Conservation (phyloP, 2,329 filamentous ascomycete genomes). For the Trichoderma polysporum region DNA sequence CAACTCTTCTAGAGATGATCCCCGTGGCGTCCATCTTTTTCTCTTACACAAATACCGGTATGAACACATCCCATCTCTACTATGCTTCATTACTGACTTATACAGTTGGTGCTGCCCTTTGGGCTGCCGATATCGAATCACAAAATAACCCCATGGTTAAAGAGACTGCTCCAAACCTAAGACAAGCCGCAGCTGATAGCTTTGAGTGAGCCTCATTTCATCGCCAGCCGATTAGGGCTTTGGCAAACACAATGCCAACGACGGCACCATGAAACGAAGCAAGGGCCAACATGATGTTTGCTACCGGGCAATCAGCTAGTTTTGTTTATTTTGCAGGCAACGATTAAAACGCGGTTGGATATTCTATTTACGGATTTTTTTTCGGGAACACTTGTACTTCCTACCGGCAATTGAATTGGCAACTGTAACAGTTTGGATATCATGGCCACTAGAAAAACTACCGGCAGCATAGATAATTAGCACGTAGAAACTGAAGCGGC, state of each 20-base stretch:
- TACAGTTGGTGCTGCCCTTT: slow-evolving; percentile 83
- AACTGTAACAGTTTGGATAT: not conserved
- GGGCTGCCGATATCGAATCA: slow-evolving; percentile 81
- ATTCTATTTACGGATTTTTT: slow-evolving; percentile 9
- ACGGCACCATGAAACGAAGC: not conserved
- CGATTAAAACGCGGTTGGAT: not conserved
- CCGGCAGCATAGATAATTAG: not conserved
- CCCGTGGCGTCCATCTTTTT: slow-evolving; percentile 82
- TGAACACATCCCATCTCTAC: not conserved
- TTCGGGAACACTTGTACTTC: not conserved
- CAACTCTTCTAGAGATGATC: slow-evolving; percentile 80
- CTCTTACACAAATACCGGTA: slow-evolving; percentile 80
- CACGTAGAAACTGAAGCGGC: not conserved
- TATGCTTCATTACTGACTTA: slow-evolving; percentile 13
- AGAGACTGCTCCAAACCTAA: slow-evolving; percentile 51
- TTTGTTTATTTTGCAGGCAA: not conserved
- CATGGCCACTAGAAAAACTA: not conserved
- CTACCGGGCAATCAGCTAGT: not conserved
- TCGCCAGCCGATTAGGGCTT: not conserved
- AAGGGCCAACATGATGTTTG: not conserved
- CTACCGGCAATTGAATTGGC: not conserved
- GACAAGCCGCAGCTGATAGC: slow-evolving; percentile 49
- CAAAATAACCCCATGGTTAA: slow-evolving; percentile 50
- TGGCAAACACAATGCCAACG: not conserved
- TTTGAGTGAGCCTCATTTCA: slow-evolving; percentile 34